Conservation (phyloP, 1,284 basidiomycete species). For the Exsudoporus floridanus region DNA sequence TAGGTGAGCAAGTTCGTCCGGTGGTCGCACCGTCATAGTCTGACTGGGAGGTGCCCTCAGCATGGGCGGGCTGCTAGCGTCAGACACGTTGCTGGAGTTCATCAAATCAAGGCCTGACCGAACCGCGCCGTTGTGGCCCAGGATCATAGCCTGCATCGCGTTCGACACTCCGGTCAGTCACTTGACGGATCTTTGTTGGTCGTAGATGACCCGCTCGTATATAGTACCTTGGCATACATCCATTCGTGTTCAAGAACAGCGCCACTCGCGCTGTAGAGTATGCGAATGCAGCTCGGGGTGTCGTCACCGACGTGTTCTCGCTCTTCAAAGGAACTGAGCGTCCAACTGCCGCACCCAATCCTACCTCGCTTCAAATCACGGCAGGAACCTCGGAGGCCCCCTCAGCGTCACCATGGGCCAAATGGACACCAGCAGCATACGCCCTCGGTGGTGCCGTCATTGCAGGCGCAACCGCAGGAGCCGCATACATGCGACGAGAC, state of each 20-base stretch:
- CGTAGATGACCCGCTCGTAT: background rate
- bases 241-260: slow-evolving; percentile 82
- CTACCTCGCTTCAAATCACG: slow-evolving; percentile 28
- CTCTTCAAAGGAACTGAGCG: slow-evolving; percentile 48
- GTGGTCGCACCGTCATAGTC: background rate
- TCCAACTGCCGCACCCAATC: slow-evolving; percentile 30
- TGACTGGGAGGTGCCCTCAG: slow-evolving; percentile 40
- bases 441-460: slow-evolving; percentile 68
- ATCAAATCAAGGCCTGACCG: slow-evolving; percentile 60
- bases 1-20: slow-evolving; percentile 51
- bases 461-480: slow-evolving; percentile 83
- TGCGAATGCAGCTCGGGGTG: slow-evolving; percentile 63
- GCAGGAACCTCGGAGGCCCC: slow-evolving; percentile 24
- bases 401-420: slow-evolving; percentile 46
- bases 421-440: slow-evolving; percentile 65
- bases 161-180: slow-evolving; percentile 86
- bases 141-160: slow-evolving; percentile 77
- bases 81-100: slow-evolving; percentile 81
- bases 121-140: slow-evolving; percentile 76
- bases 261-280: slow-evolving; percentile 78
- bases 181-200: background rate
- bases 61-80: slow-evolving; percentile 88
- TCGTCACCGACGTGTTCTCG: slow-evolving; percentile 54
- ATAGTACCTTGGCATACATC: slow-evolving; percentile 86
- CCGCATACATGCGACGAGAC: slow-evolving; percentile 76